A percentile compares a stretch with the other conserved stretches of the same genome.
Conservation (phyloP, 345 rosid genomes). For the Ceriops tagal region DNA sequence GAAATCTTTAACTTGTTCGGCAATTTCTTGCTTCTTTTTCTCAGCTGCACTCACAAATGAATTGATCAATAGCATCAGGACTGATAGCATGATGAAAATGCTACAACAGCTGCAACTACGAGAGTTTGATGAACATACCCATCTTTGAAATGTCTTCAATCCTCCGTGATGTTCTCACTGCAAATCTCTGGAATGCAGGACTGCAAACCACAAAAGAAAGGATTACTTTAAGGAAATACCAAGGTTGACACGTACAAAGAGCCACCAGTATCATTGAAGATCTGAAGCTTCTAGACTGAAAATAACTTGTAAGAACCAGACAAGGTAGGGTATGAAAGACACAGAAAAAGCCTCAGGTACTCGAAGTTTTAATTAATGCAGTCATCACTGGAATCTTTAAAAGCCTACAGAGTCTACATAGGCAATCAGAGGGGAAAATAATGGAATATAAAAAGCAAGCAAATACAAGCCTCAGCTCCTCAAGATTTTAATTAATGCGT, state of each 20-base stretch:
- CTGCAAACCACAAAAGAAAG: slow-evolving; percentile 28
- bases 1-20: slow-evolving; percentile 55
- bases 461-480: not conserved
- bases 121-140: slow-evolving; percentile 28
- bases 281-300: too few species aligned
- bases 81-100: not conserved
- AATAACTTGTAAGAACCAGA: not conserved
- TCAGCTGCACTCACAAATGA: slow-evolving; percentile 37
- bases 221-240: not conserved
- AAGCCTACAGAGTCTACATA: too few species aligned
- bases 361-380: not conserved
- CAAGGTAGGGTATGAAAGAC: not conserved
- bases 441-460: not conserved
- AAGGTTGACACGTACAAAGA: too few species aligned
- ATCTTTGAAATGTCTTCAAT: slow-evolving; percentile 58
- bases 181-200: slow-evolving; percentile 84
- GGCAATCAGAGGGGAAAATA: too few species aligned
- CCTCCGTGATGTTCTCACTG: slow-evolving; percentile 71
- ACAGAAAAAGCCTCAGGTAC: slow-evolving; percentile 26
- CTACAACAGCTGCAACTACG: not conserved
- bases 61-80: not conserved
- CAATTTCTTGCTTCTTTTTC: slow-evolving; percentile 47
- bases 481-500: slow-evolving; percentile 9
- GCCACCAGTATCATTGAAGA: too few species aligned
- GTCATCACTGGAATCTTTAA: not conserved